Conservation (phyloP, 2,329 filamentous ascomycete species). For the Hymenotorrendiella dingleyae region DNA sequence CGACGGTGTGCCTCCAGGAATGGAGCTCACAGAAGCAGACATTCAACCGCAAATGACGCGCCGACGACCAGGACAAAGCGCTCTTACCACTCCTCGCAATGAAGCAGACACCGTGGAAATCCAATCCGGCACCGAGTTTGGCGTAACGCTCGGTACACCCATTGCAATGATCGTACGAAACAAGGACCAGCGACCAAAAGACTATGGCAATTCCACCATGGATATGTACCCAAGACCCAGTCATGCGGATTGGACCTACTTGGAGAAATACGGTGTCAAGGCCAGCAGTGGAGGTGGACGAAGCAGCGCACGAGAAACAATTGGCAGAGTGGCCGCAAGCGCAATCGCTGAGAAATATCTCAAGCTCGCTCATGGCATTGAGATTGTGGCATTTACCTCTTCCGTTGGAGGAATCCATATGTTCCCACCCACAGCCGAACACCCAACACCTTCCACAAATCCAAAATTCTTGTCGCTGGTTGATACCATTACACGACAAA, state of each 20-base stretch:
- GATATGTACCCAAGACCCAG: slow-evolving; percentile 84
- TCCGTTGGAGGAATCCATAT: slow-evolving; percentile 77
- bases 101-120: slow-evolving; percentile 91
- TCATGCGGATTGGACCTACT: slow-evolving; percentile 95
- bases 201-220: slow-evolving; percentile 88
- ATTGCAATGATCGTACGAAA: slow-evolving; percentile 85
- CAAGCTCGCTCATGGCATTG: slow-evolving; percentile 69
- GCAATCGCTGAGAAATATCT: slow-evolving; percentile 94
- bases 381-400: slow-evolving; percentile 86
- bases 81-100: slow-evolving; percentile 84
- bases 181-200: slow-evolving; percentile 85
- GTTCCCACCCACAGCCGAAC: slow-evolving; percentile 63
- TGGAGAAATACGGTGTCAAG: slow-evolving; percentile 95
- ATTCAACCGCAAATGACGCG: slow-evolving; percentile 95
- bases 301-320: slow-evolving; percentile 90
- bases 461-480: slow-evolving; percentile 73
- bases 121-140: slow-evolving; percentile 87
- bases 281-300: slow-evolving; percentile 85
- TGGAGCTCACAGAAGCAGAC: slow-evolving; percentile 76
- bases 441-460: slow-evolving; percentile 66
- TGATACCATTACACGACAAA: slow-evolving; percentile 63
- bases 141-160: slow-evolving; percentile 83
- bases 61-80: slow-evolving; percentile 80
- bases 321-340: slow-evolving; percentile 84
- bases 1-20: slow-evolving; percentile 83